Base-by-base conservation (phyloP, 805 yeast species). In the Maudiozyma bulderi region DNA sequence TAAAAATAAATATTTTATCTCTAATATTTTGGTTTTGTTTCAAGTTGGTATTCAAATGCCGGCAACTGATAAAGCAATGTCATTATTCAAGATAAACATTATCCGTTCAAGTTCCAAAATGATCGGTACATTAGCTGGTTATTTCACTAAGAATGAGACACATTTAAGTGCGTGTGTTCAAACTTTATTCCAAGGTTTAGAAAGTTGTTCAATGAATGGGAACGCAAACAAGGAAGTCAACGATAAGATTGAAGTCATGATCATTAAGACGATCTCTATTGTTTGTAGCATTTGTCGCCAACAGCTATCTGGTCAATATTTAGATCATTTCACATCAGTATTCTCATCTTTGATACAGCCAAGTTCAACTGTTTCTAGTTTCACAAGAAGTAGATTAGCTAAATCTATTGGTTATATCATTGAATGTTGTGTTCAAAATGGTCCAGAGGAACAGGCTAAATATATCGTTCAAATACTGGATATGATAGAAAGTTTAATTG, bases 381-480 rank as follows among this genome's bases (percentile, higher is more conserved):
- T 60, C 43, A 60, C 70, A 3, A 64, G 58, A 53, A 81, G 81
- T 57, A 70, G 86, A 50, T 70, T 85, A 62, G 71, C 78, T 38
- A 76, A 79, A 52, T 74, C 90, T 0, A 76, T 80, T 57, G 75
- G 84, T 5, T 81, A 82, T 14, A 78, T 85, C 43, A 70, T 82
- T 31, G 83, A 80, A 57, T 71, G 79, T 28, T 63, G 75, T 30
- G 69, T 57, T 11, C 44, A 48, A 4, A 49, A 71, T 30, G 71
- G 77, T 43, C 81, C 85, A 0, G 59, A 55, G 7, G 52, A 59
- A 0, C 81, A 77, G 56, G 76, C 55, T 26, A 58, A 43, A 41
- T 66, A 72, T 53, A 61, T 71, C 3, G 55, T 52, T 14, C 68
- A 70, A 40, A 50, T 72, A 26, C 48, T 69, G 7, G 60, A 61